These are phyloP conservation scores for Hemisphaericaspora lyxosophila DNA, from an alignment of 1,139 yeast genomes.

Conservation along the genomic window DNA sequence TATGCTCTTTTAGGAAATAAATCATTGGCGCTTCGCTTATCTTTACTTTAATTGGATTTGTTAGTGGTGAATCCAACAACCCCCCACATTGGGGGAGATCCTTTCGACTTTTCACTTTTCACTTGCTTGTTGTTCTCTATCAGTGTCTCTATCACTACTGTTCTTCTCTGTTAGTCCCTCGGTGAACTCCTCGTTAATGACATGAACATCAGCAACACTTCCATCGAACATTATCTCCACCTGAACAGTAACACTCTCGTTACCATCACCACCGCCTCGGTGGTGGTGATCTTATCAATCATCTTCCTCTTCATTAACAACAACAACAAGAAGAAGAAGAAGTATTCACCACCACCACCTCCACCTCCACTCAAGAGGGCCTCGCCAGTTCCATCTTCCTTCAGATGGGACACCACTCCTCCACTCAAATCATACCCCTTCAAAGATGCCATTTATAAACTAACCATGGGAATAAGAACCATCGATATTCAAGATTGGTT, in stretches of 20 bases:
- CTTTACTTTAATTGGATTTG: background rate
- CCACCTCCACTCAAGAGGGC: background rate
- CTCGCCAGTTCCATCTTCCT: slow-evolving; percentile 6
- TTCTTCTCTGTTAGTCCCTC: too few relatives aligned
- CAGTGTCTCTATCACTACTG: too few relatives aligned
- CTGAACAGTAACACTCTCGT: background rate
- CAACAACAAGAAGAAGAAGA: too few relatives aligned
- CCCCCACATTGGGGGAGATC: too few relatives aligned
- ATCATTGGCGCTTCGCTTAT: slow-evolving; percentile 1
- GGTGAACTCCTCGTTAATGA: too few relatives aligned
- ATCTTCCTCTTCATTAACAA: too few relatives aligned
- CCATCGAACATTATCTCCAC: background rate
- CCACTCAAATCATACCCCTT: slow-evolving; percentile 23
- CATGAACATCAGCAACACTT: background rate
- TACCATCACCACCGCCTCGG: background rate
- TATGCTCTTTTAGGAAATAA: too few relatives aligned
- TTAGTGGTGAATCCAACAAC: background rate
- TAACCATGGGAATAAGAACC: slow-evolving; percentile 67
- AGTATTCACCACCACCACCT: background rate
- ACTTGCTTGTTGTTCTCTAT: background rate
- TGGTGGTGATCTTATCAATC: too few relatives aligned
- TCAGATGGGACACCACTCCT: slow-evolving; percentile 17
- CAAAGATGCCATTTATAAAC: slow-evolving; percentile 37
- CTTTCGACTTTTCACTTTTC: too few relatives aligned
- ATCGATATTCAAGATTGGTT: slow-evolving; percentile 63